Percentiles rank a stretch among this genome's conserved stretches.
Evolutionary conservation across 2,329 filamentous ascomycete genomes (phyloP).

Genomic region (Coccinonectria pachysandricola): DNA sequence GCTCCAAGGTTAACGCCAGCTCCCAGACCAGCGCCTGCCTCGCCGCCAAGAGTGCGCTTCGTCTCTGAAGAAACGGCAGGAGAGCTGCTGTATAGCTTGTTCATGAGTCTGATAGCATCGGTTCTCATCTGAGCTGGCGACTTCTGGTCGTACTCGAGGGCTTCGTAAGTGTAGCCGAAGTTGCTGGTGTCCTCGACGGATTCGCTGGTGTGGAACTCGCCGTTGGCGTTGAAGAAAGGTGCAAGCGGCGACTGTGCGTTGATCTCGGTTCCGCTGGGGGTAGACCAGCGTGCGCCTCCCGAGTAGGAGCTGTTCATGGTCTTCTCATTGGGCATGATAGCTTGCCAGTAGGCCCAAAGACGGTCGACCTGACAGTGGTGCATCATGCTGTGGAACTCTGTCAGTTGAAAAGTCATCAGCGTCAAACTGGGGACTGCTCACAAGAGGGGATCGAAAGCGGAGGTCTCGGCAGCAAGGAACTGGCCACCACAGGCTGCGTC

Average conservation of each 20-base stretch:
- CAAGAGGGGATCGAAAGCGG: constrained; percentile 38
- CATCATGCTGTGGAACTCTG: constrained; percentile 25
- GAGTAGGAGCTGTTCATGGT: constrained; percentile 26
- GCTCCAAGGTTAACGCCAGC: too few relatives aligned
- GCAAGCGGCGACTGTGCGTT: constrained; percentile 35
- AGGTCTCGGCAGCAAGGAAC: constrained; percentile 29
- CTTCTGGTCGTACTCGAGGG: constrained; percentile 26
- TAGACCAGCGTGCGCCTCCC: constrained; percentile 29
- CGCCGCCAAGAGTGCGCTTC: too few relatives aligned
- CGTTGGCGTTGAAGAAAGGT: constrained; percentile 36
- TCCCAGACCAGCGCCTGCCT: too few relatives aligned
- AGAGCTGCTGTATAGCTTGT: too few relatives aligned
- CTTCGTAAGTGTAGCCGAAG: constrained; percentile 31
- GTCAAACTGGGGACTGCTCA: too few relatives aligned
- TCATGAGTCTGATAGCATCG: constrained; percentile 23
- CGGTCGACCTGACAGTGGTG: constrained; percentile 52
- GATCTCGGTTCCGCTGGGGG: constrained; percentile 28
- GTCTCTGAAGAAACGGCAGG: too few relatives aligned
- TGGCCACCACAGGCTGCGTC: constrained; percentile 30
- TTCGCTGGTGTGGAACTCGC: constrained; percentile 32
- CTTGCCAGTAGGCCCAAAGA: constrained; percentile 48
- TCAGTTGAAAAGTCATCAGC: constrained; percentile 1
- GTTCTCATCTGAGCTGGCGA: constrained; percentile 19
- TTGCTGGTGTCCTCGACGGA: constrained; percentile 22
- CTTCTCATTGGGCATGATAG: constrained; percentile 26